Percentiles rank a stretch among this genome's conserved stretches.
phyloP scores from a whole-genome alignment of 768 basidiomycete genomes.

The Mycena leptocephala region DNA sequence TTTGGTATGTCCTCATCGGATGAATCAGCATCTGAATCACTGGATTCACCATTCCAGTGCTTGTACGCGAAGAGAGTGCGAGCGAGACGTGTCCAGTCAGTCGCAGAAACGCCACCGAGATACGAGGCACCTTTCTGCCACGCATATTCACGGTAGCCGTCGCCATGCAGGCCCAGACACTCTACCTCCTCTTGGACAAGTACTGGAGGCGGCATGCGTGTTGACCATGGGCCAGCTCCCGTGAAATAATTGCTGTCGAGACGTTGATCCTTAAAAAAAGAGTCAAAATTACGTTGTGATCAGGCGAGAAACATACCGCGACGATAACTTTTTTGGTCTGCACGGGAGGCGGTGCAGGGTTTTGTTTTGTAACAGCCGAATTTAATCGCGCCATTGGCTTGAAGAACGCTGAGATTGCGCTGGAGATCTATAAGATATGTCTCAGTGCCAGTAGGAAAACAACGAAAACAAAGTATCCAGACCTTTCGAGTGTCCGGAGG shows the following conservation, averaged over 20 bases:
- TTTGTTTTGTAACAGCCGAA: neutral
- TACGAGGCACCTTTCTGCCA: neutral
- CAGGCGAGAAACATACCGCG: neutral
- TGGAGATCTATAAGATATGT: no score
- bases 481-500: neutral
- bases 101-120: neutral
- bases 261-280: neutral
- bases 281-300: neutral
- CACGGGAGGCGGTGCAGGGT: neutral
- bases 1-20: neutral
- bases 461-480: neutral
- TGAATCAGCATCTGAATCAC: neutral
- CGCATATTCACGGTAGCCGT: neutral
- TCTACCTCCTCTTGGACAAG: neutral
- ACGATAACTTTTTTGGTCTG: neutral
- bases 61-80: slow-evolving; percentile 1
- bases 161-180: neutral
- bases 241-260: neutral
- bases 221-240: neutral
- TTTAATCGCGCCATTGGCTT: neutral
- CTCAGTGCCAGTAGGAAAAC: neutral
- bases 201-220: neutral
- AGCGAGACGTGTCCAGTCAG: neutral
- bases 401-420: neutral
- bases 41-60: neutral